phyloP scores from a whole-genome alignment of 257 asterid species.

The Nicotiana undulata region DNA sequence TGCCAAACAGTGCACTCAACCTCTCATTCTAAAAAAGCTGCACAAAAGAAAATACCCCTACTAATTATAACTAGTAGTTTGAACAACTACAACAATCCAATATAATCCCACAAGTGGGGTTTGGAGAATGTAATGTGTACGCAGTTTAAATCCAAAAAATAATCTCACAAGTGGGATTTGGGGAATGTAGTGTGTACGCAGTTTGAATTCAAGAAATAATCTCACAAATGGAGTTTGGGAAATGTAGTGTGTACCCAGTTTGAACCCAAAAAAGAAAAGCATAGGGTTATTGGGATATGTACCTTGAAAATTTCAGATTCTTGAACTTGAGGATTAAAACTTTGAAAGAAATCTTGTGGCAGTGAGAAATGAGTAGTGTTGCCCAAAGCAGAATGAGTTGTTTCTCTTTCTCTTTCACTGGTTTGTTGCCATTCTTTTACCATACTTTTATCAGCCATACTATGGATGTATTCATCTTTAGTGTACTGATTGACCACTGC shows the following conservation, averaged over 20 bases:
- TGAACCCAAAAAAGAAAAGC: background rate
- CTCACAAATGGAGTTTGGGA: no score
- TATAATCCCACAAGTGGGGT: no score
- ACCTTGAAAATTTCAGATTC: conserved; percentile 61
- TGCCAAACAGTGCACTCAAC: conserved; percentile 20
- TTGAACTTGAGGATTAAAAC: conserved; percentile 28
- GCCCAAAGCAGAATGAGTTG: background rate
- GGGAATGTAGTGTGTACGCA: no score
- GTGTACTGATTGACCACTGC: conserved; percentile 39
- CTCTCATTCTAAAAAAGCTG: conserved; percentile 13
- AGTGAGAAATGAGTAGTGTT: conserved; percentile 6
- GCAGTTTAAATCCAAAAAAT: no score
- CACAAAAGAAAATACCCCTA: conserved; percentile 1
- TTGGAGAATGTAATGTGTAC: no score
- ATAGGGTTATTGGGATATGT: conserved; percentile 17
- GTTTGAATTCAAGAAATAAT: no score
- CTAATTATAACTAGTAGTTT: background rate
- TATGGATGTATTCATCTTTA: conserved; percentile 46
- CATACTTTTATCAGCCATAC: conserved; percentile 29
- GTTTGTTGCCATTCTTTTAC: conserved; percentile 21
- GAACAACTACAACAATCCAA: no score
- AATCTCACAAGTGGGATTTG: no score
- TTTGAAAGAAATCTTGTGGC: conserved; percentile 21
- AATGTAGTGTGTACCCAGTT: no score
- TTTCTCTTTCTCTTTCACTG: conserved; percentile 5